These are phyloP conservation scores for Cylindrotheca closterium DNA, from an alignment of 108 stramenopile genomes.

Conservation along the genomic window DNA sequence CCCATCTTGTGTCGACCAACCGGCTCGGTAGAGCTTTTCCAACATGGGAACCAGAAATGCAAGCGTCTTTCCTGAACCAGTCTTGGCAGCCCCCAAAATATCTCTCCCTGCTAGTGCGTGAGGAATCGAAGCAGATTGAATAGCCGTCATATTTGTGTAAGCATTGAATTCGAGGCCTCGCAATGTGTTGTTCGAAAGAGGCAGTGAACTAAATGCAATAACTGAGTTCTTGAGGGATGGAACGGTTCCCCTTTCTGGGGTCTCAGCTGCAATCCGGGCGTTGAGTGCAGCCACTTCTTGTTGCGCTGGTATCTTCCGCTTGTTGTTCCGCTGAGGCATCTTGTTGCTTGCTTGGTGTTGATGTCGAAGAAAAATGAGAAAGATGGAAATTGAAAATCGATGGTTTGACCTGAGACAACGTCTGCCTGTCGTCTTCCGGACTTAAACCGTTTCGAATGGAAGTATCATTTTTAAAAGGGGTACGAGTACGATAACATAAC, in stretches of 20 bases:
- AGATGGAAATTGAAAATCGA: too few species aligned
- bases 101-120: slow-evolving; percentile 92
- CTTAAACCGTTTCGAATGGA: too few species aligned
- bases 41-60: slow-evolving; percentile 89
- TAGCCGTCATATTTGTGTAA: slow-evolving; percentile 90
- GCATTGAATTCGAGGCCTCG: slow-evolving; percentile 71
- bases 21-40: slow-evolving; percentile 77
- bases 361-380: too few species aligned
- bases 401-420: too few species aligned
- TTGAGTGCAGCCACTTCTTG: slow-evolving; percentile 49
- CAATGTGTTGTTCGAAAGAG: slow-evolving; percentile 65
- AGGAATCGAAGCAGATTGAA: slow-evolving; percentile 91
- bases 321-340: background rate
- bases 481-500: too few species aligned
- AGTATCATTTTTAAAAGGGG: too few species aligned
- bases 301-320: background rate
- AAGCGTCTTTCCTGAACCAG: slow-evolving; percentile 92
- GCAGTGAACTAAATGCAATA: slow-evolving; percentile 77
- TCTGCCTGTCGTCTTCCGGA: too few species aligned
- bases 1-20: slow-evolving; percentile 85
- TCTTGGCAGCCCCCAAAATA: slow-evolving; percentile 92
- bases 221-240: slow-evolving; percentile 50
- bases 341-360: too few species aligned
- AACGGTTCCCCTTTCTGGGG: slow-evolving; percentile 69
- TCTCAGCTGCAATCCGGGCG: slow-evolving; percentile 57